Evolutionary conservation across 768 basidiomycete genomes (phyloP), one percentile per base, ranked within the genome.

Genomic region (Hydnum rufescens): DNA sequence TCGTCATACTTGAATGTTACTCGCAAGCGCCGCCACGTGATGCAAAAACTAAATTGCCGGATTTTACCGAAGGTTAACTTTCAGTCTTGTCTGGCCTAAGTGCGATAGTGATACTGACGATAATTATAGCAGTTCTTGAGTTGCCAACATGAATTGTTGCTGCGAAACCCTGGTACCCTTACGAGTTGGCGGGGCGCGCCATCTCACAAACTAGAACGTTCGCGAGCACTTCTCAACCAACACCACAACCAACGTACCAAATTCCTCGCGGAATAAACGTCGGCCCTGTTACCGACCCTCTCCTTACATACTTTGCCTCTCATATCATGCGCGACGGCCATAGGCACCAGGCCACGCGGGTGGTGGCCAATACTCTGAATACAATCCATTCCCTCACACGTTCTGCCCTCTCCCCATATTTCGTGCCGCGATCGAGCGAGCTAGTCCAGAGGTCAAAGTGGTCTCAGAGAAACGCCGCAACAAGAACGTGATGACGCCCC

Each of bases 391-490:
- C 77, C 5, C 68, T 81, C 54, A 92, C 87, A 16, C 72, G 78
- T 51, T 77, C 4, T 76, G 79, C n/a, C 82, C 89, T 0, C 68
- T 88, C 31, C 84, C 84, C 18, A 74, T 93, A 57, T 67, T 95
- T 3, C 77, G 78, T 34, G 64, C 78, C 60, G 90, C 89, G 0
- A 66, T 95, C 49, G 60, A 73, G 23, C 61, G 71, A 2, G 78
- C 76, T 1, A 72, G 84, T 3, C 92, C 92, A 1, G 75, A 78
- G 1, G 76, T 92, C 26, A 69, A 68, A 47, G 56, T 69, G 31
- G 61, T 76, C 54, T 74, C 72, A 28, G 72, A 76, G 57, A 75
- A 75, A 51, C 69, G 70, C 46, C 75, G 76, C 2, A 74, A 77
- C 18, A 89, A 89, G 65, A 71, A 67, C n/a, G 63, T 78, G 6